Evolutionary conservation across 495 filamentous ascomycete genomes (phyloP), one percentile per base, ranked within the genome.

Genomic region (Penicillium steckii): DNA sequence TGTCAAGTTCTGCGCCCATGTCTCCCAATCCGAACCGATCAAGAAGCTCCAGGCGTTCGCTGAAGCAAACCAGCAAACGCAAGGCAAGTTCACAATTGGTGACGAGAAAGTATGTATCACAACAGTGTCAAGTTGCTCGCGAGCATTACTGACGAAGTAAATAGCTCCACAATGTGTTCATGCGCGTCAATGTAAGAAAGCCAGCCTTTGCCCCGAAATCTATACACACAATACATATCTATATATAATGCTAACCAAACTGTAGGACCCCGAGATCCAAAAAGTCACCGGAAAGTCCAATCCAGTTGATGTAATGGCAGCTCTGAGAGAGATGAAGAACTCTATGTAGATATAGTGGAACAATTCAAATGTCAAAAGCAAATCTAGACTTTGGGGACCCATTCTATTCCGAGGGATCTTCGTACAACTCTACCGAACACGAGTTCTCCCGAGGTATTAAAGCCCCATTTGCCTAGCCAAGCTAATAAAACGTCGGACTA

Each of bases 91-190:
- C 59, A 98, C 94, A 0, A 97, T 98, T 69, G 91, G 89, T 0
- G 91, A 98, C 67, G 94, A 98, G 71, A 98, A 98, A 87, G 90
- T 91, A 71, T 57, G 70, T 56, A 7, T 3, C 12, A 10, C 3
- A 23, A 19, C 33, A n/a, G 1, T 42, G 19, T 7, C 0, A 47
- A 23, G 25, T 17, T 12, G 3, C 18, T 15, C 9, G 25, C 22
- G 12, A n/a, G 18, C 9, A 38, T 26, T 9, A 46, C 53, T 60
- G 35, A 62, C 30, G n/a, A 44, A 33, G 22, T 19, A 40, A 13
- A 2, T 62, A 95, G 92, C 70, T 90, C 67, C 92, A 97, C 67
- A 98, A 98, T 66, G 91, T 97, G 3, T 98, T 98, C 61, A 97
- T 98, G 94, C 80, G 85, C 50, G 80, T 94, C 48, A 77, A 89